phyloP scores from a whole-genome alignment of 768 basidiomycete genomes.

The Hericium erinaceus region DNA sequence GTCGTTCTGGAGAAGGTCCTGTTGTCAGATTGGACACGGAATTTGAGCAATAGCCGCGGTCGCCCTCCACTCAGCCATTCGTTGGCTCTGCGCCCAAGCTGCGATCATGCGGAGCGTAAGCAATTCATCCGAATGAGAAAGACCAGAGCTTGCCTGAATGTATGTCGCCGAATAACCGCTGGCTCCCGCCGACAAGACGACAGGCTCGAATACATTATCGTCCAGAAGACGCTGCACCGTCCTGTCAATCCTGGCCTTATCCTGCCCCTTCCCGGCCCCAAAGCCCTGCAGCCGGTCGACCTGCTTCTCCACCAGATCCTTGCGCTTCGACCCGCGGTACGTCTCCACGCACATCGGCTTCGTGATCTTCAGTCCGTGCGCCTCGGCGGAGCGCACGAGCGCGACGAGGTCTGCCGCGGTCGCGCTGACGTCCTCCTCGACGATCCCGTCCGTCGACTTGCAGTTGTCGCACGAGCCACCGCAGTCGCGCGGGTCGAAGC shows the following conservation, averaged over 20 bases:
- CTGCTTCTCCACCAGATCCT: neutral
- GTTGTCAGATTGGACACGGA: conserved; percentile 5
- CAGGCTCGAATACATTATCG: conserved; percentile 3
- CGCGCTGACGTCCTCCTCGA: conserved; percentile 50
- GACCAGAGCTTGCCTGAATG: neutral
- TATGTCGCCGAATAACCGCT: conserved; percentile 1
- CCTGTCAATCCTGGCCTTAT: conserved; percentile 2
- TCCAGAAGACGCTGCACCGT: neutral
- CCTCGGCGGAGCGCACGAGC: conserved; percentile 6
- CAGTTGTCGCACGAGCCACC: conserved; percentile 80
- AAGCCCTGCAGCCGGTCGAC: conserved; percentile 1
- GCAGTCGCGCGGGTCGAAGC: conserved; percentile 62
- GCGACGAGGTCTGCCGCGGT: conserved; percentile 46
- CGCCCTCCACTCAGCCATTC: conserved; percentile 1
- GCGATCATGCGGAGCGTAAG: neutral
- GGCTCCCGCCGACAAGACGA: neutral
- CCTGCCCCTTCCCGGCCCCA: conserved; percentile 2
- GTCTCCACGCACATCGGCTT: conserved; percentile 1
- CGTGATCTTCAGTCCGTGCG: conserved; percentile 1
- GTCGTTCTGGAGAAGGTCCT: neutral
- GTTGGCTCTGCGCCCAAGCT: conserved; percentile 7
- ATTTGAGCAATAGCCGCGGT: neutral
- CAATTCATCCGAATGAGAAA: neutral
- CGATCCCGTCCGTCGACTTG: conserved; percentile 16
- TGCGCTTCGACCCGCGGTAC: conserved; percentile 10